These are phyloP conservation scores for Arthroderma sp. DNA, from an alignment of 2,329 filamentous ascomycete species.

Conservation along the genomic window DNA sequence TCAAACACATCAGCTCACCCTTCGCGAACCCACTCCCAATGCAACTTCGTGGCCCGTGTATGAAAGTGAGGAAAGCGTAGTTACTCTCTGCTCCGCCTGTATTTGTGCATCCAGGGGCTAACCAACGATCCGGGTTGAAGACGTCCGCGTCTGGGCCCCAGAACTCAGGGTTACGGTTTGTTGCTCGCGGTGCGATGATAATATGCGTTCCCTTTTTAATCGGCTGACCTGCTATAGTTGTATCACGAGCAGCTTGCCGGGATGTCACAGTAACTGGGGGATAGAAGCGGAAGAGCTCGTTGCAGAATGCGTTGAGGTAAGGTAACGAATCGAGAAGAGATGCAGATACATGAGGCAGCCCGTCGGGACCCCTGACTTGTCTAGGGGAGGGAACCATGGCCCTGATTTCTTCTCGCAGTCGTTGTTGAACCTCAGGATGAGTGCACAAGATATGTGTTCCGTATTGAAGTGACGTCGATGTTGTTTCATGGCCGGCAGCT, in stretches of 20 bases:
- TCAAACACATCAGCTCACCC: slow-evolving; percentile 70
- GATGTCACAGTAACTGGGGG: slow-evolving; percentile 60
- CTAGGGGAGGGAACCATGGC: slow-evolving; percentile 42
- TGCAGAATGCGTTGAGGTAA: slow-evolving; percentile 68
- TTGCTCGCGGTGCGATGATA: slow-evolving; percentile 51
- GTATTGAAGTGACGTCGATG: slow-evolving; percentile 65
- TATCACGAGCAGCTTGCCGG: slow-evolving; percentile 54
- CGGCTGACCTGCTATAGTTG: slow-evolving; percentile 49
- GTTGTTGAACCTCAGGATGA: slow-evolving; percentile 52
- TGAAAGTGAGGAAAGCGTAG: slow-evolving; percentile 67
- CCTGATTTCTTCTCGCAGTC: slow-evolving; percentile 57
- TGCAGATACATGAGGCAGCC: slow-evolving; percentile 24
- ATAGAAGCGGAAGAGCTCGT: slow-evolving; percentile 62
- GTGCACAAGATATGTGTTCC: slow-evolving; percentile 56
- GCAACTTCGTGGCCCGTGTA: slow-evolving; percentile 76
- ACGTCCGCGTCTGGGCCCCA: slow-evolving; percentile 66
- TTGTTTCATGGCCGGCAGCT: slow-evolving; percentile 71
- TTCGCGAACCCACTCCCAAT: slow-evolving; percentile 73
- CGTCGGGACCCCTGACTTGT: background rate
- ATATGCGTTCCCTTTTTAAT: slow-evolving; percentile 62
- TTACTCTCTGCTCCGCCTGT: slow-evolving; percentile 64
- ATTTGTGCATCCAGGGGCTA: slow-evolving; percentile 41
- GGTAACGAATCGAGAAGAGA: slow-evolving; percentile 54
- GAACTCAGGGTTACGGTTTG: slow-evolving; percentile 55
- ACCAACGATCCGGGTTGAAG: slow-evolving; percentile 73